Conservation (phyloP, 2,329 filamentous ascomycete genomes). For the Claviceps pazoutovae region DNA sequence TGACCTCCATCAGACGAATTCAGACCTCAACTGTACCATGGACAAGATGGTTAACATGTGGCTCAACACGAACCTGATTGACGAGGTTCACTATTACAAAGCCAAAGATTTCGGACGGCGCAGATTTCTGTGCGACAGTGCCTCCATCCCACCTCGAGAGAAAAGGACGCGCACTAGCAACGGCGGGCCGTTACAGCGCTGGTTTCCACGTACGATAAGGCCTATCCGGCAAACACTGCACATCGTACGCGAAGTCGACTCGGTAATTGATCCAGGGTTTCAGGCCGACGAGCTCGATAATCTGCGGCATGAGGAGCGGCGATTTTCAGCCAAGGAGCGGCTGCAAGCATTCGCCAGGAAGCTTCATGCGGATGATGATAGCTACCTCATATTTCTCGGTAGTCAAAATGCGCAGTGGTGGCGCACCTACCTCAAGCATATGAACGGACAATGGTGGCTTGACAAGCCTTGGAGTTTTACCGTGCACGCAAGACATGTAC, state of each 20-base stretch:
- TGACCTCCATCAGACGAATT: constrained; percentile 10
- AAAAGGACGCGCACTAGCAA: constrained; percentile 10
- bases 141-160: constrained; percentile 9
- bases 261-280: constrained; percentile 14
- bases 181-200: constrained; percentile 10
- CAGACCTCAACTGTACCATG: constrained; percentile 11
- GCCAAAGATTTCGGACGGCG: constrained; percentile 15
- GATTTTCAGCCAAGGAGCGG: constrained; percentile 9
- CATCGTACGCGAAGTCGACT: constrained; percentile 14
- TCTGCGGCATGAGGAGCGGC: constrained; percentile 10
- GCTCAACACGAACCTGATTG: constrained; percentile 15
- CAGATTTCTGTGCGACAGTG: constrained; percentile 4
- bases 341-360: constrained; percentile 10
- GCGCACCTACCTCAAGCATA: constrained; percentile 11
- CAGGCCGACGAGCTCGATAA: constrained; percentile 13
- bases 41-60: constrained; percentile 16
- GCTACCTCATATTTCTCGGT: constrained; percentile 15
- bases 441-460: constrained; percentile 16
- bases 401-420: constrained; percentile 16
- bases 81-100: constrained; percentile 16
- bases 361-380: constrained; percentile 11
- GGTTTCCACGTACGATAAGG: constrained; percentile 11
- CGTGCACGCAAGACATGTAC: constrained; percentile 8
- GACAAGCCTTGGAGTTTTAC: constrained; percentile 14
- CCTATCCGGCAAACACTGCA: constrained; percentile 14